Evolutionary conservation across 2,329 filamentous ascomycete genomes (phyloP).

Genomic region (Aspergillus floridensis): DNA sequence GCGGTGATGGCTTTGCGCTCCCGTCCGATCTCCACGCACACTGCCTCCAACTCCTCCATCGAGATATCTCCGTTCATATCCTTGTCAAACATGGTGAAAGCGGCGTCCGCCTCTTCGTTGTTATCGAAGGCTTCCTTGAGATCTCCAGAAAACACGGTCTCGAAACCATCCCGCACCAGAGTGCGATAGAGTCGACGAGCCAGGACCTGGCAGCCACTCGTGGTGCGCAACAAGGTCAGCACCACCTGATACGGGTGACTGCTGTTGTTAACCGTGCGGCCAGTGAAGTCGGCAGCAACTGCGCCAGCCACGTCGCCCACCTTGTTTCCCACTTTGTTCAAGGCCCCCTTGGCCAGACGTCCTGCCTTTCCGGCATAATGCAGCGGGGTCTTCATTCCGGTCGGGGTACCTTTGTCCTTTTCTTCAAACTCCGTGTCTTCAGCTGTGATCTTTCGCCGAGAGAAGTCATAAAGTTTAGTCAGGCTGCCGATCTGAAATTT

Average conservation of each 20-base stretch:
- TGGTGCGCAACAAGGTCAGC: conserved; percentile 69
- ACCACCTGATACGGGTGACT: conserved; percentile 84
- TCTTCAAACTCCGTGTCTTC: conserved; percentile 75
- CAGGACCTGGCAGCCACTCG: conserved; percentile 73
- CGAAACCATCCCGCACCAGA: conserved; percentile 69
- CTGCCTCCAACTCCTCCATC: conserved; percentile 88
- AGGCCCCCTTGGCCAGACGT: conserved; percentile 70
- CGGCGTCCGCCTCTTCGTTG: conserved; percentile 81
- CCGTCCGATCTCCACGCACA: conserved; percentile 89
- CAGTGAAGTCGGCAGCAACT: conserved; percentile 89
- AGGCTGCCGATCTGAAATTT: conserved; percentile 78
- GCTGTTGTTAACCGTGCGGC: conserved; percentile 63
- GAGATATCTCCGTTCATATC: conserved; percentile 96
- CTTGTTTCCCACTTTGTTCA: conserved; percentile 77
- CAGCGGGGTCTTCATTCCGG: conserved; percentile 70
- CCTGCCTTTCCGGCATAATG: conserved; percentile 66
- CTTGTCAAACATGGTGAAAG: conserved; percentile 91
- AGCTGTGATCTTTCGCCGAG: conserved; percentile 62
- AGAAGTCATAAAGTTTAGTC: conserved; percentile 63
- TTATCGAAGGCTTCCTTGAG: conserved; percentile 75
- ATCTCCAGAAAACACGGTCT: conserved; percentile 76
- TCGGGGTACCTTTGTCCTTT: conserved; percentile 45
- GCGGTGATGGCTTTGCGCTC: conserved; percentile 95
- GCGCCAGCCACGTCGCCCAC: conserved; percentile 82
- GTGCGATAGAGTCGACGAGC: conserved; percentile 86